A percentile compares a stretch with the other conserved stretches of the same genome.
Conservation (phyloP, 768 basidiomycete species). For the Tulasnella sp. region DNA sequence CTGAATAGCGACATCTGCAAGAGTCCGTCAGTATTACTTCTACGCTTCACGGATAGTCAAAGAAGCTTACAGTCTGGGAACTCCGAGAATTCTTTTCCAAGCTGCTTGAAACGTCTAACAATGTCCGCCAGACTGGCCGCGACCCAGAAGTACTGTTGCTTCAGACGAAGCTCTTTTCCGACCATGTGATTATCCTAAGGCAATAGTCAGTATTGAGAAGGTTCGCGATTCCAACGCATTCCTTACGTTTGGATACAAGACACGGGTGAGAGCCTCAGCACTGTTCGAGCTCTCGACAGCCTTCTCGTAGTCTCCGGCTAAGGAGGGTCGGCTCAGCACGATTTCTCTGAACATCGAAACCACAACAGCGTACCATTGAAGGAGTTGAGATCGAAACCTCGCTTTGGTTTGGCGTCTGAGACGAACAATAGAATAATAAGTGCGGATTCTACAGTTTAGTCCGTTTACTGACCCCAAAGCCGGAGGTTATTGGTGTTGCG, state of each 20-base stretch:
- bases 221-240: not conserved
- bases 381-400: conserved; percentile 85
- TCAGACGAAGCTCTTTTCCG: conserved; percentile 53
- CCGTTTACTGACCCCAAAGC: conserved; percentile 61
- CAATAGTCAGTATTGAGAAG: not conserved
- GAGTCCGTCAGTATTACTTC: not conserved
- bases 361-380: conserved; percentile 62
- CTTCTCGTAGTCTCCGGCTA: conserved; percentile 86
- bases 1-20: conserved; percentile 75
- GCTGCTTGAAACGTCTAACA: conserved; percentile 83
- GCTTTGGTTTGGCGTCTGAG: conserved; percentile 50
- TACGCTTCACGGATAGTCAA: not conserved
- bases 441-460: not conserved
- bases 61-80: conserved; percentile 63
- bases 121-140: conserved; percentile 83
- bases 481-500: conserved; percentile 81
- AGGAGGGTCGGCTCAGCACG: conserved; percentile 4
- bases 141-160: conserved; percentile 82
- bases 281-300: conserved; percentile 82
- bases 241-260: conserved; percentile 88
- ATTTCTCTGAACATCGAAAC: not conserved
- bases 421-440: not conserved
- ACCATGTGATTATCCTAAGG: conserved; percentile 27
- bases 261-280: conserved; percentile 88
- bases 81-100: conserved; percentile 66